Evolutionary conservation across 305 asterid genomes (phyloP), one percentile per base, ranked within the genome.

Genomic region (Solanum chacoense): DNA sequence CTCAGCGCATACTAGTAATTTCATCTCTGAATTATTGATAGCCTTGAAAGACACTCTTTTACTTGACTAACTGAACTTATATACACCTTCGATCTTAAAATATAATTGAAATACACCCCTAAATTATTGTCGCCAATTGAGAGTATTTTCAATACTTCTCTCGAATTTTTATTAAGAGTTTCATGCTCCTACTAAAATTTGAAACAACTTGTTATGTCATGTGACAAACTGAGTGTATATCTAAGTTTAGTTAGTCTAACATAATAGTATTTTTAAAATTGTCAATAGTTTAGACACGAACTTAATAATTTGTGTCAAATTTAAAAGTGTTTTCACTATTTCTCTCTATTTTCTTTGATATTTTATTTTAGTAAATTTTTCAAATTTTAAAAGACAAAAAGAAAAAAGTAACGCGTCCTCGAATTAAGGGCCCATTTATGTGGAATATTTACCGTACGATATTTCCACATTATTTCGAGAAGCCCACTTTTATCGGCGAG

Each of bases 381-480:
- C 59, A 45, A 42, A 81, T 37, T 36, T 77, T 78, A 20, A 29
- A 81, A 45, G 32, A 81, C 3, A 45, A 14, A 28, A 32, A 13
- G 10, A 5, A 81, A 81, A 81, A 29, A 18, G 67, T 50, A 34
- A 83, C 40, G 86, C 72, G 72, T 83, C 86, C 73, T 29, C 2
- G 40, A 45, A 50, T 10, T 29, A 16, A 18, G 86, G 86, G 86
- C 20, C 86, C 86, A 29, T 11, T 83, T 6, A 5, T 83, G 86
- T 83, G 72, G 86, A 83, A 45, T 83, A 45, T 45, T 83, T 83
- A 81, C 71, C 28, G 71, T 45, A 81, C 36, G 85, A 79, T 26
- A 79, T 79, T 79, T 79, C 37, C 85, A 79, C 26, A 81, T 28
- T 50, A 83, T 83, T 83, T 83, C 86, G 20, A 50, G 67, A 34